A percentile compares a stretch with the other conserved stretches of the same genome.
phyloP scores from a whole-genome alignment of 495 filamentous ascomycete species.

The Acidomyces sp. region DNA sequence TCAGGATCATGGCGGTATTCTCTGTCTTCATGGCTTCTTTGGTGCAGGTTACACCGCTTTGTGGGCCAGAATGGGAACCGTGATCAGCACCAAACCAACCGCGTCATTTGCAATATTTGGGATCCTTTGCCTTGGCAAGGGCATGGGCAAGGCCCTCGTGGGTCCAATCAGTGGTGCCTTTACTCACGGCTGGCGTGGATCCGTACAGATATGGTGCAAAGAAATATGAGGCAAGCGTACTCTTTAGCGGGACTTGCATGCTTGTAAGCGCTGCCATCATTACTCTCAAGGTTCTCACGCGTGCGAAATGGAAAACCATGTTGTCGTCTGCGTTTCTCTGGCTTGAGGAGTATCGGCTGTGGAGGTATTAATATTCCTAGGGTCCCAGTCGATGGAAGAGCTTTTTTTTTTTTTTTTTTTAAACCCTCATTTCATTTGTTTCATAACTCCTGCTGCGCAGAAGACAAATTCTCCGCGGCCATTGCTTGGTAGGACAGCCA shows the following conservation, averaged over 20 bases:
- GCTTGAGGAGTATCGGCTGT: too few relatives aligned
- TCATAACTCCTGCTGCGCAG: too few relatives aligned
- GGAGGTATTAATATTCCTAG: too few relatives aligned
- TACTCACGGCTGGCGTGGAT: slow-evolving; percentile 2
- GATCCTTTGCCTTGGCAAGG: slow-evolving; percentile 23
- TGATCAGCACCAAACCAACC: slow-evolving; percentile 11
- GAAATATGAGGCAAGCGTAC: slow-evolving; percentile 10
- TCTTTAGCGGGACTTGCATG: slow-evolving; percentile 18
- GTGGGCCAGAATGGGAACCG: slow-evolving; percentile 15
- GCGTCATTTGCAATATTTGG: slow-evolving; percentile 21
- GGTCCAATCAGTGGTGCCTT: slow-evolving; percentile 26
- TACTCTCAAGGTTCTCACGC: too few relatives aligned
- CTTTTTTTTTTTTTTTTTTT: too few relatives aligned
- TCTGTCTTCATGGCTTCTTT: slow-evolving; percentile 31
- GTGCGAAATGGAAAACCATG: too few relatives aligned
- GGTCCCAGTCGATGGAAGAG: too few relatives aligned
- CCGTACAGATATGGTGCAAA: slow-evolving; percentile 5
- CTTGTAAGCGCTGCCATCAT: slow-evolving; percentile 4
- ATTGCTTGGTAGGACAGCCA: too few relatives aligned
- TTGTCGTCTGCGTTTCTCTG: too few relatives aligned
- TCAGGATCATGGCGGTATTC: slow-evolving; percentile 23
- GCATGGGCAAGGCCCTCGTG: slow-evolving; percentile 29
- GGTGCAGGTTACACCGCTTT: slow-evolving; percentile 27
- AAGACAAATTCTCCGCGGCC: too few relatives aligned
- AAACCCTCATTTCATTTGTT: too few relatives aligned